A percentile compares a stretch with the other conserved stretches of the same genome.
phyloP scores from a whole-genome alignment of 192 early-diverging fungal species.

The Spinellus fusiger region DNA sequence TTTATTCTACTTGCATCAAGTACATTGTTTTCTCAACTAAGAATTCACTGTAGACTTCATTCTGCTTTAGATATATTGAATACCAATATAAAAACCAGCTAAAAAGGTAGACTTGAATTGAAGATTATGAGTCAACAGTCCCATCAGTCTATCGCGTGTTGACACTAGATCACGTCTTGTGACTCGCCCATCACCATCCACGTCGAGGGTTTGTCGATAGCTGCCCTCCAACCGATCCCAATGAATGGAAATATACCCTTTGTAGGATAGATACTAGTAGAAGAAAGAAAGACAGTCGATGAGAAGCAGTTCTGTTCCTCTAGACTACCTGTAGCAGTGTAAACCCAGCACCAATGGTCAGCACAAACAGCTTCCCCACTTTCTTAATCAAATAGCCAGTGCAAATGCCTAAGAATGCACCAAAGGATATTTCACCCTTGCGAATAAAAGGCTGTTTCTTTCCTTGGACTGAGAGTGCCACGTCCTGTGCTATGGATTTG shows the following conservation, averaged over 20 bases:
- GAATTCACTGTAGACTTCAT: too few species aligned
- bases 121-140: constrained; percentile 36
- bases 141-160: constrained; percentile 27
- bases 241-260: constrained; percentile 35
- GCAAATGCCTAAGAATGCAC: constrained; percentile 38
- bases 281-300: too few species aligned
- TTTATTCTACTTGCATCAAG: too few species aligned
- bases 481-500: neutral
- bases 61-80: constrained; percentile 40
- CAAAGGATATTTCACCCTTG: constrained; percentile 39
- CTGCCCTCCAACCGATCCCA: constrained; percentile 30
- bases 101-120: constrained; percentile 45
- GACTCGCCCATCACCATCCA: constrained; percentile 35
- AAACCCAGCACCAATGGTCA: constrained; percentile 36
- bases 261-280: constrained; percentile 21
- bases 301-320: neutral
- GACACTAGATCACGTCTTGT: constrained; percentile 29
- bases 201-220: constrained; percentile 32
- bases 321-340: constrained; percentile 27
- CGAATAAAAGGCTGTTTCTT: constrained; percentile 28
- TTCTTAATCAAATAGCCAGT: constrained; percentile 43
- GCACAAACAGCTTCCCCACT: constrained; percentile 37
- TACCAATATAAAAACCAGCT: constrained; percentile 36
- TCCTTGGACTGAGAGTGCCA: neutral
- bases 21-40: too few species aligned